Evolutionary conservation across 2,329 filamentous ascomycete genomes (phyloP), one percentile per base, ranked within the genome.

Genomic region (Trichophyton benhamiae): DNA sequence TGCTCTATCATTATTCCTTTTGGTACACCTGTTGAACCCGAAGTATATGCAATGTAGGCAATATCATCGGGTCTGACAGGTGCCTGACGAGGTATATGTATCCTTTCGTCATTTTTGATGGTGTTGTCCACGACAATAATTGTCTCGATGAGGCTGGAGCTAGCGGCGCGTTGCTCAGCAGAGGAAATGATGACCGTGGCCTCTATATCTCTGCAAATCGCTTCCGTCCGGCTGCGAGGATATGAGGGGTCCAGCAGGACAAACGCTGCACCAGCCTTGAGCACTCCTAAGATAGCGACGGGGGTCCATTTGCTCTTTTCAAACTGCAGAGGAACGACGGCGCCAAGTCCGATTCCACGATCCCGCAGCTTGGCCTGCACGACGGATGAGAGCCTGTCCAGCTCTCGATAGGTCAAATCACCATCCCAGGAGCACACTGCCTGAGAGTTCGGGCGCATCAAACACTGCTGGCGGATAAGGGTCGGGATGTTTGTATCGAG

Each of bases 1-100:
- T 87, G 84, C 3, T 79, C 80, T 64, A 84, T 82, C 55, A 82
- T 78, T 20, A 83, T 77, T 1, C 82, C 83, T 62, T 81, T 80
- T 0, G 80, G 79, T 38, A 75, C 75, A 55, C 76, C 77, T 1
- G 79, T 78, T 0, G 79, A 78, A 0, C 79, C 78, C 2, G 78
- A 78, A 2, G 77, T 79, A 63, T 85, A 81, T 6, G 86, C 76
- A 1, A 82, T 44, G 41, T 44, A 44, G n/a, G 41, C 41, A 17
- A 44, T 2, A 44, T 44, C 41, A 1, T 44, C 41, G 4, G 41
- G 41, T 11, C 41, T 17, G 41, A 44, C 41, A n/a, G 41, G 7
- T n/a, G 41, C 8, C 41, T 44, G 41, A 15, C 15, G 41, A 44
- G 15, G 41, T 17, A n/a, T 7, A 7, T 44, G 41, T 20, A 44